Evolutionary conservation across 139 green algal genomes (phyloP).

Genomic region (Dunaliella primolecta): DNA sequence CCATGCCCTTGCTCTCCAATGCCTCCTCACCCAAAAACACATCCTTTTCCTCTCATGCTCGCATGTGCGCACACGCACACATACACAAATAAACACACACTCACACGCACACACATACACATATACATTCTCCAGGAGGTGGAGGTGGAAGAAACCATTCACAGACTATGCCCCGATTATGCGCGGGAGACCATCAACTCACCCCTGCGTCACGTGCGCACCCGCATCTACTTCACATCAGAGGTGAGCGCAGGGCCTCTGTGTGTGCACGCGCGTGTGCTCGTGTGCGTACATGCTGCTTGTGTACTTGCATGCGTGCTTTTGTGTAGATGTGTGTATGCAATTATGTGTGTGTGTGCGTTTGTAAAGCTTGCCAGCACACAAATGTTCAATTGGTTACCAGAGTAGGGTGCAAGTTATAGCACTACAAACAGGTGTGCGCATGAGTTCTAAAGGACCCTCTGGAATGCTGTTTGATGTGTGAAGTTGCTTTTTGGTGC

Average conservation of each 20-base stretch:
- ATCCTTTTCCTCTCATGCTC: no score
- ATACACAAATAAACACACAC: not conserved
- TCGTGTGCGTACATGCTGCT: not conserved
- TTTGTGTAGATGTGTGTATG: no score
- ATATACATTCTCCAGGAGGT: not conserved
- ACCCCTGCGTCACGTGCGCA: slow-evolving; percentile 89
- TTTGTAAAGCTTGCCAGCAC: no score
- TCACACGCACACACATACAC: not conserved
- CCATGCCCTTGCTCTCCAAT: not conserved
- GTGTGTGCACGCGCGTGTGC: not conserved
- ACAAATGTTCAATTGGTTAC: no score
- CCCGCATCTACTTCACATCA: slow-evolving; percentile 97
- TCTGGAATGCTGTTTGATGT: no score
- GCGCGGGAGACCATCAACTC: slow-evolving; percentile 83
- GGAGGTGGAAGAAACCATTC: slow-evolving; percentile 17
- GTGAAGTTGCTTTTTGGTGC: no score
- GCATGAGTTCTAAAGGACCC: no score
- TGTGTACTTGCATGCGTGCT: no score
- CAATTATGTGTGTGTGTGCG: no score
- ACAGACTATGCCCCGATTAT: slow-evolving; percentile 82
- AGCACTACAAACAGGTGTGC: no score
- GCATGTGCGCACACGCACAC: no score
- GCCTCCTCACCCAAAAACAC: not conserved
- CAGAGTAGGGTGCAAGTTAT: no score
- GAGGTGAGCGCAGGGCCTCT: slow-evolving; percentile 20